Conservation (phyloP, 108 stramenopile genomes). For the Skeletonema potamos region DNA sequence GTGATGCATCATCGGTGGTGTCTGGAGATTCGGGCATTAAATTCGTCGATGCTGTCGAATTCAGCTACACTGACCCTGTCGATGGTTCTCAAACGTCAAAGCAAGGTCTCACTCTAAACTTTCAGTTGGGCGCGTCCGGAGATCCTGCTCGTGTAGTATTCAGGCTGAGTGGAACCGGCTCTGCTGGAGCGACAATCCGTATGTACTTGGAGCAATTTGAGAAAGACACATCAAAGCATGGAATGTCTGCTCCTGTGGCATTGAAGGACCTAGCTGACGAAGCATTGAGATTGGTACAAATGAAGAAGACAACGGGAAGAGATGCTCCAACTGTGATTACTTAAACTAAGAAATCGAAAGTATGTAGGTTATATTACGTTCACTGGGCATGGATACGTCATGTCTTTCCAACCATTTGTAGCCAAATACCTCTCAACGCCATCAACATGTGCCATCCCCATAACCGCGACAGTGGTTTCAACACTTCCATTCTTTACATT, state of each 20-base stretch:
- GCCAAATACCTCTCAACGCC: constrained; percentile 49
- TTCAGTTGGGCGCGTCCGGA: constrained; percentile 74
- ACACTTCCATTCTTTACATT: constrained; percentile 13
- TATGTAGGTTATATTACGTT: neutral
- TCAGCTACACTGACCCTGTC: constrained; percentile 95
- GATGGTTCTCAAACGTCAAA: constrained; percentile 86
- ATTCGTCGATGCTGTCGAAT: constrained; percentile 66
- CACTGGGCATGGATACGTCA: constrained; percentile 34
- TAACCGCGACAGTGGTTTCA: constrained; percentile 44
- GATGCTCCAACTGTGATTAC: constrained; percentile 86
- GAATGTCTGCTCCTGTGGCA: constrained; percentile 68
- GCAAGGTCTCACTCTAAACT: constrained; percentile 92
- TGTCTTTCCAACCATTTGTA: constrained; percentile 40
- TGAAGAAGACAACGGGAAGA: constrained; percentile 75
- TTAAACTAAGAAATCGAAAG: constrained; percentile 26
- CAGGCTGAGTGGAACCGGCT: constrained; percentile 96
- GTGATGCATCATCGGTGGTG: constrained; percentile 42
- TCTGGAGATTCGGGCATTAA: constrained; percentile 62
- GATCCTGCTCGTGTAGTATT: constrained; percentile 92
- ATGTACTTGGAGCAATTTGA: constrained; percentile 98
- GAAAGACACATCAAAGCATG: constrained; percentile 64
- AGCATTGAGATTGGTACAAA: constrained; percentile 68
- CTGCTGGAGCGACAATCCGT: constrained; percentile 97
- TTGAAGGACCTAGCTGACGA: constrained; percentile 74
- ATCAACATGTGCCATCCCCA: constrained; percentile 58